Evolutionary conservation across 495 filamentous ascomycete genomes (phyloP).

Genomic region (Aspergillus conjunctus): DNA sequence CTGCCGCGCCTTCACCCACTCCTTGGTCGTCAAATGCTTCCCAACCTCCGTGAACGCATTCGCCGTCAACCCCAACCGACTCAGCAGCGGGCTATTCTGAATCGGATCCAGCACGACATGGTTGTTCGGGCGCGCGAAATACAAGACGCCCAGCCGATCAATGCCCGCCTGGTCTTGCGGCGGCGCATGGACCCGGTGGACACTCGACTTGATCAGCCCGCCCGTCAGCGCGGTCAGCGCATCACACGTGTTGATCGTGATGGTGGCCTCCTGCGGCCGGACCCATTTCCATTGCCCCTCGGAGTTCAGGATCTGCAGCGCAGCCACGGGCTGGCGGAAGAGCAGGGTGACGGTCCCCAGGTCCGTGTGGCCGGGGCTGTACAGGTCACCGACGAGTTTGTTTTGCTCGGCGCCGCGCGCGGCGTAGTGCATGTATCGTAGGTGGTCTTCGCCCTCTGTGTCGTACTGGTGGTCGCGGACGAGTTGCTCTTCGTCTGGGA

Average conservation of each 20-base stretch:
- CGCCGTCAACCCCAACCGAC: slow-evolving; percentile 41
- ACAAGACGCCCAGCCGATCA: slow-evolving; percentile 53
- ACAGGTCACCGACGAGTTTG: slow-evolving; percentile 33
- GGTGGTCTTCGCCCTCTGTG: slow-evolving; percentile 49
- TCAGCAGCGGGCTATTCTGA: slow-evolving; percentile 44
- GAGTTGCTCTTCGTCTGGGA: slow-evolving; percentile 52
- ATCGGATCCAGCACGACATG: slow-evolving; percentile 46
- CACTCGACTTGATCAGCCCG: slow-evolving; percentile 53
- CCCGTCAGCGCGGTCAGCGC: slow-evolving; percentile 50
- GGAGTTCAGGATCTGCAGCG: slow-evolving; percentile 47
- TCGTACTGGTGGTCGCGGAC: slow-evolving; percentile 51
- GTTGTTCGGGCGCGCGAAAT: slow-evolving; percentile 47
- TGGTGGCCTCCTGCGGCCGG: slow-evolving; percentile 49
- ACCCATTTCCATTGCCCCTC: slow-evolving; percentile 45
- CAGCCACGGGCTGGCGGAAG: slow-evolving; percentile 52
- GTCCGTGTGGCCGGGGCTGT: slow-evolving; percentile 43
- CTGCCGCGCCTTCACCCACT: slow-evolving; percentile 42
- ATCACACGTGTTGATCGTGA: slow-evolving; percentile 56
- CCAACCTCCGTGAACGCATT: slow-evolving; percentile 39
- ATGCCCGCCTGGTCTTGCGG: slow-evolving; percentile 54
- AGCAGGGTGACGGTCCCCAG: slow-evolving; percentile 46
- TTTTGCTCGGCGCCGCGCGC: slow-evolving; percentile 47
- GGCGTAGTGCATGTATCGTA: slow-evolving; percentile 57
- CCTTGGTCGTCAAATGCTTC: slow-evolving; percentile 37
- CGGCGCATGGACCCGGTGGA: slow-evolving; percentile 55